phyloP scores from a whole-genome alignment of 441 rosid species.

The Croton setiger region DNA sequence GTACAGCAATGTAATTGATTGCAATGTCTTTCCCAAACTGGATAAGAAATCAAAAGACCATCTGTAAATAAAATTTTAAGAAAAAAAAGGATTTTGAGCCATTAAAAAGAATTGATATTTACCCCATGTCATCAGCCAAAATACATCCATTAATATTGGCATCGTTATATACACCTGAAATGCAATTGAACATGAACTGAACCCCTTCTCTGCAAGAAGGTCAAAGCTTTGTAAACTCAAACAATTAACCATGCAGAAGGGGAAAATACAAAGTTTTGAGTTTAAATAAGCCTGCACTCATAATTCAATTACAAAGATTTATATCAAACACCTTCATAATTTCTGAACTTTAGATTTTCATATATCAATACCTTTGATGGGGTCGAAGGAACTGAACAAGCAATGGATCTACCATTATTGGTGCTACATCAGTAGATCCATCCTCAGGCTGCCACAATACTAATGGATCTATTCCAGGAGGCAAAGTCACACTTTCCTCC shows the following conservation, averaged over 20 bases:
- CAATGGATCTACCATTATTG: conserved; percentile 73
- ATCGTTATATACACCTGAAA: conserved; percentile 63
- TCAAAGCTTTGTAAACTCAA: conserved; percentile 14
- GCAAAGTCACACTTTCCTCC: conserved; percentile 63
- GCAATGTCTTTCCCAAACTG: conserved; percentile 98
- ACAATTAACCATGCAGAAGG: neutral
- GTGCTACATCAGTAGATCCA: conserved; percentile 31
- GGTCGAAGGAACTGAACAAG: conserved; percentile 93
- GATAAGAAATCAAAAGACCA: conserved; percentile 25
- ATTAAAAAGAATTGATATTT: conserved; percentile 26
- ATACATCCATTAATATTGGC: conserved; percentile 82
- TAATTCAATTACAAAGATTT: neutral
- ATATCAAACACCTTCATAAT: neutral
- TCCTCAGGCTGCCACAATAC: conserved; percentile 84
- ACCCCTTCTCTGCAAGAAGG: conserved; percentile 88
- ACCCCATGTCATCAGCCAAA: conserved; percentile 99
- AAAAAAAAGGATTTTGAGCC: conserved; percentile 6
- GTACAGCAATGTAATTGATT: conserved; percentile 84
- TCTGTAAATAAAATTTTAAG: conserved; percentile 14
- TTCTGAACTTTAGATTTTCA: conserved; percentile 13
- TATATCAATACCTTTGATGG: conserved; percentile 80
- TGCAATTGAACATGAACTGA: conserved; percentile 97
- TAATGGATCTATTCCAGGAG: conserved; percentile 83
- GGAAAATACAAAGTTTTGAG: neutral
- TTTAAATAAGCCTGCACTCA: neutral